Evolutionary conservation across 2,329 filamentous ascomycete genomes (phyloP).

Genomic region (Trichoderma endophyticum): DNA sequence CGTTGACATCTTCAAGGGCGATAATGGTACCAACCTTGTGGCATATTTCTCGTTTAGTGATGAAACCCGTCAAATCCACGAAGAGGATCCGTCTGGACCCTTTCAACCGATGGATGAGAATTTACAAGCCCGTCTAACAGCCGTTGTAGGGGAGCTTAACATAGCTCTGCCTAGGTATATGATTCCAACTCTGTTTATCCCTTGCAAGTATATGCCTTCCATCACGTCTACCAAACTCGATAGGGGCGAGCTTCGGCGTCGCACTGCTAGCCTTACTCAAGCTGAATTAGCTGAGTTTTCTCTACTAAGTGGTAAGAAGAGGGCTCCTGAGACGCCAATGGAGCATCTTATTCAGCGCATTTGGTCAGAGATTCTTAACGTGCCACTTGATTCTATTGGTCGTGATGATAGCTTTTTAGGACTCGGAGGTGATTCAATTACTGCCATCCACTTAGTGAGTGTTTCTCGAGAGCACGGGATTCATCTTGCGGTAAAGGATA

Average conservation of each 20-base stretch:
- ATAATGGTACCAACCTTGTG: slow-evolving; percentile 9
- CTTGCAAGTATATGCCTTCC: slow-evolving; percentile 23
- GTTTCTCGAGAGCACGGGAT: slow-evolving; percentile 13
- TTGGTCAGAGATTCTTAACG: slow-evolving; percentile 20
- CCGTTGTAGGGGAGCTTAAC: slow-evolving; percentile 19
- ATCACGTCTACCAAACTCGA: slow-evolving; percentile 24
- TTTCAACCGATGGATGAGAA: slow-evolving; percentile 15
- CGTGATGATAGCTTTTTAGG: slow-evolving; percentile 20
- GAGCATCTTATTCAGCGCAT: slow-evolving; percentile 15
- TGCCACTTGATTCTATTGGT: slow-evolving; percentile 16
- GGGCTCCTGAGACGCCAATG: neutral
- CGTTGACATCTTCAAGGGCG: slow-evolving; percentile 8
- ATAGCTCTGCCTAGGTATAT: slow-evolving; percentile 22
- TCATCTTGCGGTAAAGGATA: slow-evolving; percentile 5
- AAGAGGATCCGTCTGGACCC: slow-evolving; percentile 5
- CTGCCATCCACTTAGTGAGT: slow-evolving; percentile 16
- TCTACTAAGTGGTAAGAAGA: neutral
- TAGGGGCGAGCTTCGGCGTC: slow-evolving; percentile 4
- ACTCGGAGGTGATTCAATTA: slow-evolving; percentile 37
- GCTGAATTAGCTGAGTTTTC: slow-evolving; percentile 1
- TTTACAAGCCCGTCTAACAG: slow-evolving; percentile 20
- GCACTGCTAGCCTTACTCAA: neutral
- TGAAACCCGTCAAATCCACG: neutral
- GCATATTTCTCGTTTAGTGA: slow-evolving; percentile 15
- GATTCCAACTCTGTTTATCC: slow-evolving; percentile 23